Evolutionary conservation across 306 rosid species (phyloP).

Genomic region (Astragalus membranaceus): DNA sequence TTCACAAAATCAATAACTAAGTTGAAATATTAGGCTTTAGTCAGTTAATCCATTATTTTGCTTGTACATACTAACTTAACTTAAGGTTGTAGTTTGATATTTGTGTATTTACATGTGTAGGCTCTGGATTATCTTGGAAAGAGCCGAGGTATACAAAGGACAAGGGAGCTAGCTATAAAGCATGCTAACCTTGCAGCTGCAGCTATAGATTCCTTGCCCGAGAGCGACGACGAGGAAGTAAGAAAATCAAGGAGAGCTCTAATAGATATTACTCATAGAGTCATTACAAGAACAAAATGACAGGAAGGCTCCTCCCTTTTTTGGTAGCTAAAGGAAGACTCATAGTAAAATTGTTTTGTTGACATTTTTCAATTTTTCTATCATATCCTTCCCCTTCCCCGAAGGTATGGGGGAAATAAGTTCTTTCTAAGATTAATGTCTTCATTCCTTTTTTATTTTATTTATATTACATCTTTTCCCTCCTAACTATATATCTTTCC

Average conservation of each 20-base stretch:
- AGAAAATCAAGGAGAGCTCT: constrained; percentile 80
- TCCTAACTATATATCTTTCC: background rate
- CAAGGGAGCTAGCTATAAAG: constrained; percentile 73
- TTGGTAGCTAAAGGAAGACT: constrained; percentile 7
- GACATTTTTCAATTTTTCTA: constrained; percentile 3
- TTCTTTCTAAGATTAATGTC: constrained; percentile 12
- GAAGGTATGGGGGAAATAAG: constrained; percentile 6
- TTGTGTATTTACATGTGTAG: constrained; percentile 31
- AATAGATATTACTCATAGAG: constrained; percentile 72
- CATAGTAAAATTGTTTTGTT: constrained; percentile 11
- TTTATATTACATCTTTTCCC: background rate
- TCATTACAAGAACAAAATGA: constrained; percentile 79
- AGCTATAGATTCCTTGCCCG: constrained; percentile 81
- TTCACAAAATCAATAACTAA: background rate
- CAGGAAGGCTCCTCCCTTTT: background rate
- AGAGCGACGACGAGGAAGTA: constrained; percentile 62
- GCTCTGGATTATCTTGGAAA: constrained; percentile 84
- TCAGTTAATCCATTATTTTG: background rate
- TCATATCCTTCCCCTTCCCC: constrained; percentile 10
- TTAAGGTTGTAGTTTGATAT: background rate
- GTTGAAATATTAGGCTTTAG: background rate
- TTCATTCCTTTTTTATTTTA: background rate
- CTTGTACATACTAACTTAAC: background rate
- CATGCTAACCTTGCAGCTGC: constrained; percentile 86
- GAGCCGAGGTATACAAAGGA: constrained; percentile 77